A percentile compares a stretch with the other conserved stretches of the same genome.
phyloP scores from a whole-genome alignment of 257 asterid species.

The Salvia hispanica region DNA sequence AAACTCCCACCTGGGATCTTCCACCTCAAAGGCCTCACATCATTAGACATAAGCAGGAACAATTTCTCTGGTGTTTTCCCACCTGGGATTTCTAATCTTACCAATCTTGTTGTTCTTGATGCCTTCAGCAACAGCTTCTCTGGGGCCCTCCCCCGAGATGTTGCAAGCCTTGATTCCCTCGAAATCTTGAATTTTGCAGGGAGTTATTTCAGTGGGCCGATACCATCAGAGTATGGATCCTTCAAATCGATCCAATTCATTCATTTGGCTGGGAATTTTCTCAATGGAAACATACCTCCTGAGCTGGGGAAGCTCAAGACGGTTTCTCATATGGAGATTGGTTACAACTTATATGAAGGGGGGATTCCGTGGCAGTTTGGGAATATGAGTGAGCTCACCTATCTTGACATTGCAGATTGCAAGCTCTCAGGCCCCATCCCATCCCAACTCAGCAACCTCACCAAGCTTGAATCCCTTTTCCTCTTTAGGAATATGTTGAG shows the following conservation, averaged over 20 bases:
- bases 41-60: slow-evolving; percentile 83
- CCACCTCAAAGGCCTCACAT: slow-evolving; percentile 52
- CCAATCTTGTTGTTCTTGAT: slow-evolving; percentile 65
- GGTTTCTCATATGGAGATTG: slow-evolving; percentile 90
- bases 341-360: slow-evolving; percentile 76
- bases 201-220: slow-evolving; percentile 86
- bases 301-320: slow-evolving; percentile 66
- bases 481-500: slow-evolving; percentile 68
- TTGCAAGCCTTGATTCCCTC: slow-evolving; percentile 53
- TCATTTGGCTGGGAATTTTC: slow-evolving; percentile 85
- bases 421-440: slow-evolving; percentile 86
- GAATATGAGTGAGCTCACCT: slow-evolving; percentile 65
- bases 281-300: slow-evolving; percentile 66
- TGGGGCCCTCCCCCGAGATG: slow-evolving; percentile 73
- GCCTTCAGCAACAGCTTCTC: slow-evolving; percentile 97
- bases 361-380: slow-evolving; percentile 90
- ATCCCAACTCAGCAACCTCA: slow-evolving; percentile 58
- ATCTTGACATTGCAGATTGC: slow-evolving; percentile 93
- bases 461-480: slow-evolving; percentile 80
- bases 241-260: slow-evolving; percentile 66
- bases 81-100: slow-evolving; percentile 59
- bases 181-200: slow-evolving; percentile 84
- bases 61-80: slow-evolving; percentile 92
- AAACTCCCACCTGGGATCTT: slow-evolving; percentile 66
- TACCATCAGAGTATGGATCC: slow-evolving; percentile 79